Evolutionary conservation across 495 filamentous ascomycete species (phyloP).

Genomic region (Tuber calosporum): DNA sequence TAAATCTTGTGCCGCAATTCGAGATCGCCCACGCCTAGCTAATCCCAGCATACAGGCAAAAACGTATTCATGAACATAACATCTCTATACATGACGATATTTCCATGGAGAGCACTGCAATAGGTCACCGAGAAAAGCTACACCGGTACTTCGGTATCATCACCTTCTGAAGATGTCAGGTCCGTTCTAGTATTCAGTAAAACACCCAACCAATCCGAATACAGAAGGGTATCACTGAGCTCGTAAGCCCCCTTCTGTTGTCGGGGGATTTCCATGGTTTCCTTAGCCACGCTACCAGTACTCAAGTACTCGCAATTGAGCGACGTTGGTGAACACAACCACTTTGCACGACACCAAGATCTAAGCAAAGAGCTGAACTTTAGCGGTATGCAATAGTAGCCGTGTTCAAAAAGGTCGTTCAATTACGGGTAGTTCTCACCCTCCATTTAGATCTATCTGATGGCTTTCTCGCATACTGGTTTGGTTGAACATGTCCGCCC

Average conservation of each 20-base stretch:
- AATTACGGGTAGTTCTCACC: background rate
- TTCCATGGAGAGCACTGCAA: background rate
- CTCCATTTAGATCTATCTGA: background rate
- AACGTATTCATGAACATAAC: background rate
- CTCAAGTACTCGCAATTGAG: background rate
- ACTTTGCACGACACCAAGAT: too few relatives aligned
- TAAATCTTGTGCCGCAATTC: background rate
- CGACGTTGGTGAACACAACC: too few relatives aligned
- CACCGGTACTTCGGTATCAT: background rate
- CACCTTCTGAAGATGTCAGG: background rate
- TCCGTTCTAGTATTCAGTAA: background rate
- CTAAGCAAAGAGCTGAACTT: too few relatives aligned
- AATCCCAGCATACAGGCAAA: background rate
- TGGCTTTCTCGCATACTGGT: background rate
- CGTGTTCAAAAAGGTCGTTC: too few relatives aligned
- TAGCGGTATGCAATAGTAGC: too few relatives aligned
- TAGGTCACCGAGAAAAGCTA: background rate
- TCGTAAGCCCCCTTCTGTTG: background rate
- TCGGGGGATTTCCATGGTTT: background rate
- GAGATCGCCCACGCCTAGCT: background rate
- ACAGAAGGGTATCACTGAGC: background rate
- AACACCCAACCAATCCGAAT: constrained; percentile 1
- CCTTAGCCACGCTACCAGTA: background rate
- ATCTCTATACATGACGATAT: background rate
- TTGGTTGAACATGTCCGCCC: background rate